phyloP scores from a whole-genome alignment of 2,329 filamentous ascomycete genomes.

The Exserohilum rostratum region DNA sequence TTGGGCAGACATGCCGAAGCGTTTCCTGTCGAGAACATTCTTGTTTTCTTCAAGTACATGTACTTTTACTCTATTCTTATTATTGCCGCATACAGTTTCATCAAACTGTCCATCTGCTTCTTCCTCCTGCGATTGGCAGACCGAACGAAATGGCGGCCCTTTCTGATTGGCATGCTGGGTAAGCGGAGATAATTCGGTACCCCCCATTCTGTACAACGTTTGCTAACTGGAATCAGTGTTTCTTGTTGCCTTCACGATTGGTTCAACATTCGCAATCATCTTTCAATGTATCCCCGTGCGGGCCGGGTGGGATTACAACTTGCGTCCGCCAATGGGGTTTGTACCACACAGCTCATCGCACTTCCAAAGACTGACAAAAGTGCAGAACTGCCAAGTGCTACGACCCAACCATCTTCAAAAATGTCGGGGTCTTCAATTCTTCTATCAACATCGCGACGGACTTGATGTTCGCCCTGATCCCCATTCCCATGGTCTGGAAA shows the following conservation, averaged over 20 bases:
- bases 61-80: conserved; percentile 56
- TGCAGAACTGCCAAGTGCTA: conserved; percentile 29
- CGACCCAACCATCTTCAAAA: conserved; percentile 50
- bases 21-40: conserved; percentile 34
- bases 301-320: conserved; percentile 52
- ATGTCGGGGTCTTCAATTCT: conserved; percentile 56
- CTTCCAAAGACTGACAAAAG: background rate
- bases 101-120: conserved; percentile 57
- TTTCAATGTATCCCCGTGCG: conserved; percentile 47
- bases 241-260: conserved; percentile 33
- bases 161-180: conserved; percentile 53
- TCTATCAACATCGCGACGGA: conserved; percentile 50
- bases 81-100: conserved; percentile 52
- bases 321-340: conserved; percentile 30
- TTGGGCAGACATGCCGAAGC: conserved; percentile 55
- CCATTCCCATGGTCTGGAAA: conserved; percentile 52
- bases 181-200: conserved; percentile 15
- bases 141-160: conserved; percentile 40
- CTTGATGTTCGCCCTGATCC: conserved; percentile 49
- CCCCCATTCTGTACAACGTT: background rate
- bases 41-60: conserved; percentile 48
- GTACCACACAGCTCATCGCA: background rate
- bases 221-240: conserved; percentile 14
- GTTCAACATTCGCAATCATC: conserved; percentile 30
- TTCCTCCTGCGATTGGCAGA: conserved; percentile 55